Conservation (phyloP, 257 asterid genomes). For the Plantago ovata region DNA sequence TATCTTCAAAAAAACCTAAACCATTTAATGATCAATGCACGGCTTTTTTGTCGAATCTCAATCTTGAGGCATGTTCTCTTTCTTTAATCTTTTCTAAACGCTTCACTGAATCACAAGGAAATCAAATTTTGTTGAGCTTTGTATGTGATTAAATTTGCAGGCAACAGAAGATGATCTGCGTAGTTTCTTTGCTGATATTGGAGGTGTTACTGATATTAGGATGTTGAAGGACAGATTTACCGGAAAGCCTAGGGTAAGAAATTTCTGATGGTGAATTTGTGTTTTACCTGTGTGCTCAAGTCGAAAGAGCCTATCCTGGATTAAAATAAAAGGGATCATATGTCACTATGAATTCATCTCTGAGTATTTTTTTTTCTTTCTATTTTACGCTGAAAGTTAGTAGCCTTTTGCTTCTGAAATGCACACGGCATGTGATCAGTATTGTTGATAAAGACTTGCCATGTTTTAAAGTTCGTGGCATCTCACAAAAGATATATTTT, state of each 20-base stretch:
- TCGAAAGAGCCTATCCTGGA: constrained; percentile 12
- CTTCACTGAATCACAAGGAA: constrained; percentile 14
- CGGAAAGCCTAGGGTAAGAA: constrained; percentile 71
- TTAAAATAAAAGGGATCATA: not conserved
- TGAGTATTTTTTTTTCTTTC: no score
- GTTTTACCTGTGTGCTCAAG: not conserved
- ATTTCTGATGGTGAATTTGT: not conserved
- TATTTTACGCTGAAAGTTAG: no score
- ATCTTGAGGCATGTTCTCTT: constrained; percentile 47
- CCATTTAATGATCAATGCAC: constrained; percentile 79
- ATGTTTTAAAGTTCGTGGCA: no score
- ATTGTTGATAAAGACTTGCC: no score
- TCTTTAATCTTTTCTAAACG: constrained; percentile 5
- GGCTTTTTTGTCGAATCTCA: constrained; percentile 76
- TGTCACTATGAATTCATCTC: not conserved
- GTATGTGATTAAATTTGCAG: constrained; percentile 35
- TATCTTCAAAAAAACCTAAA: constrained; percentile 40
- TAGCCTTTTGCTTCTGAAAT: no score
- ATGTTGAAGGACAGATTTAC: constrained; percentile 75
- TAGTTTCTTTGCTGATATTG: constrained; percentile 75
- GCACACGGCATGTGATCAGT: no score
- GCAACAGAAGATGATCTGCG: constrained; percentile 58
- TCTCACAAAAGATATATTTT: constrained; percentile 4
- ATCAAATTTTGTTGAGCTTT: constrained; percentile 4
- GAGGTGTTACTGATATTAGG: constrained; percentile 86